Evolutionary conservation across 768 basidiomycete species (phyloP), one percentile per base, ranked within the genome.

Genomic region (Lentinula edodes): DNA sequence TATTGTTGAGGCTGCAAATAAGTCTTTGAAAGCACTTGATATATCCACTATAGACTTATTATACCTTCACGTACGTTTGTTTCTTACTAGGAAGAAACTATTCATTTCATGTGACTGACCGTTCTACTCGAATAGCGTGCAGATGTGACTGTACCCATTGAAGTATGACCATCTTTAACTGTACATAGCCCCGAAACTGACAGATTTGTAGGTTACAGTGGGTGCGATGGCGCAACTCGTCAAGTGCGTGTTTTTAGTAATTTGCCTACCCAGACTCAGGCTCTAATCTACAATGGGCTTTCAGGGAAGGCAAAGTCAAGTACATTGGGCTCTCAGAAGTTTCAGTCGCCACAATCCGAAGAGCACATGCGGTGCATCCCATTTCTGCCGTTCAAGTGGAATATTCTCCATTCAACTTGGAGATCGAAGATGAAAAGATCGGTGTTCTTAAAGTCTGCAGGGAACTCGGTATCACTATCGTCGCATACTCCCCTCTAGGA

Each of bases 271-370:
- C 20, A 0, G 20, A 38, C 10, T 16, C 3, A 3, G 55, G 18
- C 10, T 35, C 53, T 55, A 28, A 42, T 23, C 20, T 7, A 3
- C 41, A 45, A n/a, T 58, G 8, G 13, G n/a, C 15, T 9, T 35
- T 8, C 54, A 70, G 71, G 56, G 71, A 71, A 62, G 81, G 80
- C 0, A 83, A 80, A 67, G 75, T 77, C 61, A 77, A 71, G 62
- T 76, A 81, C 66, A 64, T 86, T 9, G 83, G 85, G 0, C 76
- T 85, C 46, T 84, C 81, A 20, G 84, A 86, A 66, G 71, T 76
- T 60, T 80, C 80, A 2, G 73, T 78, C 0, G 60, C 62, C 3
- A 79, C 80, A 1, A 72, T 85, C 28, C 78, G 81, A 28, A 78
- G 83, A 15, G 84, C 83, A 10, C 76, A 76, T 42, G 75, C 77